These are phyloP conservation scores for Pleurotus sapidus DNA, from an alignment of 768 basidiomycete species.

Conservation along the genomic window DNA sequence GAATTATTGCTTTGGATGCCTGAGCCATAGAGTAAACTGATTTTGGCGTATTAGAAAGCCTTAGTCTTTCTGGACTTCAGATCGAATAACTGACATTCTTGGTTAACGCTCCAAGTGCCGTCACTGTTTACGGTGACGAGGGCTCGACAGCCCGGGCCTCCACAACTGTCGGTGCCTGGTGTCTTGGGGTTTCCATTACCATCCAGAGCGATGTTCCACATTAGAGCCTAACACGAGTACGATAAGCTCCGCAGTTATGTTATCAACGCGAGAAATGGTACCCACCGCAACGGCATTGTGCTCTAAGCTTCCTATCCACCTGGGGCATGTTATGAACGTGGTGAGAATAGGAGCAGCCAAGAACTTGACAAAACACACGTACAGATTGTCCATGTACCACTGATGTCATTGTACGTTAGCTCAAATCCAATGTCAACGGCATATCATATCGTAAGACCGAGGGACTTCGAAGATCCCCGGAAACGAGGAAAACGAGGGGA, in stretches of 20 bases:
- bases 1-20: conserved; percentile 69
- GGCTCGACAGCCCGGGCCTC: conserved; percentile 58
- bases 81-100: conserved; percentile 53
- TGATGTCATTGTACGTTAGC: not conserved
- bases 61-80: not conserved
- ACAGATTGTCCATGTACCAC: conserved; percentile 9
- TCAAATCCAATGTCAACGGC: not conserved
- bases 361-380: not conserved
- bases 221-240: conserved; percentile 42
- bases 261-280: too few relatives aligned
- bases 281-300: conserved; percentile 26
- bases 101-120: conserved; percentile 63
- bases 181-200: conserved; percentile 59
- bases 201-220: conserved; percentile 78
- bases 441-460: too few relatives aligned
- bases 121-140: conserved; percentile 65
- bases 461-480: not conserved
- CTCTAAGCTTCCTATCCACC: conserved; percentile 28
- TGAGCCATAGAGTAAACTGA: conserved; percentile 73
- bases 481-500: not conserved
- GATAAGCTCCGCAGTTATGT: not conserved
- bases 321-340: not conserved
- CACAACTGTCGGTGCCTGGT: conserved; percentile 63
- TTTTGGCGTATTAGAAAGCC: not conserved
- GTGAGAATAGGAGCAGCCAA: not conserved